Conservation (phyloP, 768 basidiomycete genomes). For the Mrakia blollopis region DNA sequence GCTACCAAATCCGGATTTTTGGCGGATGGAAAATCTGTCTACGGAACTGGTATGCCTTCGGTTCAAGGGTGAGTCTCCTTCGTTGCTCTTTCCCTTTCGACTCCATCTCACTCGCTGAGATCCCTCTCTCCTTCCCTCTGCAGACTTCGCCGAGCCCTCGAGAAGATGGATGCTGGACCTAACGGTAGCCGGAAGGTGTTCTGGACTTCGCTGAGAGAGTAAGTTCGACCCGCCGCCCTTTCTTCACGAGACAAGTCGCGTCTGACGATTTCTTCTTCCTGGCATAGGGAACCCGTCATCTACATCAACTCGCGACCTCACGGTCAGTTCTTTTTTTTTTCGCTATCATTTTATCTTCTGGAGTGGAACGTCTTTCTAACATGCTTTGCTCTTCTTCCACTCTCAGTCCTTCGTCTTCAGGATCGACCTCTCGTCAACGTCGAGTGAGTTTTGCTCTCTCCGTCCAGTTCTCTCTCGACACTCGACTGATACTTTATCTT, state of each 20-base stretch:
- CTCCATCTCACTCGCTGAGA: neutral
- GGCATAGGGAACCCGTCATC: slow-evolving; percentile 76
- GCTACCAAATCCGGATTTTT: slow-evolving; percentile 6
- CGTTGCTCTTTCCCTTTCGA: no score
- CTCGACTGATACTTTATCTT: neutral
- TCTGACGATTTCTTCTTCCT: neutral
- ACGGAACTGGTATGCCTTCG: slow-evolving; percentile 83
- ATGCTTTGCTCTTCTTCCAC: neutral
- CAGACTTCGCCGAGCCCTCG: slow-evolving; percentile 67
- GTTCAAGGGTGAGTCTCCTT: slow-evolving; percentile 62
- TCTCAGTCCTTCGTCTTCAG: slow-evolving; percentile 68
- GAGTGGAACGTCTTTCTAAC: no score
- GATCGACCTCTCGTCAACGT: slow-evolving; percentile 89
- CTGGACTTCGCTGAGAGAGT: slow-evolving; percentile 97
- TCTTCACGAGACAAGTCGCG: neutral
- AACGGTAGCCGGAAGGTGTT: slow-evolving; percentile 68
- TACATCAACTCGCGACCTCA: slow-evolving; percentile 83
- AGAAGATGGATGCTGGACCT: slow-evolving; percentile 72
- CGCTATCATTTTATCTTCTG: neutral
- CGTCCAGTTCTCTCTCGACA: neutral
- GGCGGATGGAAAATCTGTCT: slow-evolving; percentile 48
- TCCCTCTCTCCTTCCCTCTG: neutral
- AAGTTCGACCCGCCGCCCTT: slow-evolving; percentile 28
- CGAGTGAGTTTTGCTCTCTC: slow-evolving; percentile 56
- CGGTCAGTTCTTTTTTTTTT: slow-evolving; percentile 2